A percentile compares a stretch with the other conserved stretches of the same genome.
These are phyloP conservation scores for Coniochaeta sp. DNA, from an alignment of 2,329 filamentous ascomycete genomes.

Conservation along the genomic window DNA sequence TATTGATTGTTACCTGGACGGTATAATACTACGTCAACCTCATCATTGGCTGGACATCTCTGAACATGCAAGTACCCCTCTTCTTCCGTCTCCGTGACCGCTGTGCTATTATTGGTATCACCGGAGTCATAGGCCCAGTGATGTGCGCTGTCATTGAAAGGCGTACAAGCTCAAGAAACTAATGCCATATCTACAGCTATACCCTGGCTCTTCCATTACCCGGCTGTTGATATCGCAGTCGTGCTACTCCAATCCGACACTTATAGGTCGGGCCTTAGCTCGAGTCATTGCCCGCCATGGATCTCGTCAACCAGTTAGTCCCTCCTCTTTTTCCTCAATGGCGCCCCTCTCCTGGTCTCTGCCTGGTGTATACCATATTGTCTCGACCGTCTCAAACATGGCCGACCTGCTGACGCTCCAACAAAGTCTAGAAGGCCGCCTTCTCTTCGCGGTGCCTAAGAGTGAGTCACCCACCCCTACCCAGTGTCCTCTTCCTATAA, in stretches of 20 bases:
- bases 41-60: background rate
- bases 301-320: conserved; percentile 47
- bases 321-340: conserved; percentile 5
- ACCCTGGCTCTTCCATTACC: too few species aligned
- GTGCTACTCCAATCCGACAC: background rate
- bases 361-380: conserved; percentile 1
- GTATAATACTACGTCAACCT: too few species aligned
- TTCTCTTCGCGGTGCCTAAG: conserved; percentile 97
- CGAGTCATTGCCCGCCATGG: conserved; percentile 26
- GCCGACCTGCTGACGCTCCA: conserved; percentile 23
- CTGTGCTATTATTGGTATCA: background rate
- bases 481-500: background rate
- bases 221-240: too few species aligned
- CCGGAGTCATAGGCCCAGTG: background rate
- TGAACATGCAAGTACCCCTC: background rate
- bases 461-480: conserved; percentile 51
- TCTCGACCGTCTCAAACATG: conserved; percentile 1
- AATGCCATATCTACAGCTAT: background rate
- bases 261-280: background rate
- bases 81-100: background rate
- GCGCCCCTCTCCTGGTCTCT: background rate
- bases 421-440: conserved; percentile 76
- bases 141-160: background rate
- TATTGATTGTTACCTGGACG: too few species aligned
- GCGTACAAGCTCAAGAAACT: background rate